Conservation (phyloP, 495 filamentous ascomycete genomes). For the Neurospora sp. region DNA sequence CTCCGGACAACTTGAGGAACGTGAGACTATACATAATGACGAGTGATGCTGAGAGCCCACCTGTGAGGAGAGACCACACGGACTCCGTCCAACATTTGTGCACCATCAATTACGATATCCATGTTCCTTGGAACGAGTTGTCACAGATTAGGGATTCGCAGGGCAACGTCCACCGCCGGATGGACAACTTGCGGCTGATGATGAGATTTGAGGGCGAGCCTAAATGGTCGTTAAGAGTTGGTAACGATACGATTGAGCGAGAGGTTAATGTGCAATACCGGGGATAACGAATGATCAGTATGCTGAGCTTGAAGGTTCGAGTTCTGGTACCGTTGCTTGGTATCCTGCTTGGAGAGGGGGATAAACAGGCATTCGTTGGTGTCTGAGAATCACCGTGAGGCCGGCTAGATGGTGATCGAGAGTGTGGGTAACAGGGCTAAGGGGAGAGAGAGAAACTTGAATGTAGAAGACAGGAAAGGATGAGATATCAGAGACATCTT, state of each 20-base stretch:
- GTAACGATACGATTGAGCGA: background rate
- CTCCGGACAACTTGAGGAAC: background rate
- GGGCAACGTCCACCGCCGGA: background rate
- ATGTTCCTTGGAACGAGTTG: background rate
- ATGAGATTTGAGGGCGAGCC: background rate
- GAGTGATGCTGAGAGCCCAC: background rate
- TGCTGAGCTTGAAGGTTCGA: background rate
- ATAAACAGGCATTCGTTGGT: background rate
- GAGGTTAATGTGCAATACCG: background rate
- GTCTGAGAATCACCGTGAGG: background rate
- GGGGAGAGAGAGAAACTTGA: background rate
- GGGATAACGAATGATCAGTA: background rate
- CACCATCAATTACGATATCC: background rate
- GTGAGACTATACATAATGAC: background rate
- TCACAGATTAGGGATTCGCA: background rate
- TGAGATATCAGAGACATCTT: background rate
- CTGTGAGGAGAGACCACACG: background rate
- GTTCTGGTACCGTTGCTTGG: no score
- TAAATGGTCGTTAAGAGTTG: background rate
- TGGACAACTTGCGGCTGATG: background rate
- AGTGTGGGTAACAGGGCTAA: background rate
- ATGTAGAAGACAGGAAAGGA: background rate
- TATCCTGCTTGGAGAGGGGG: no score
- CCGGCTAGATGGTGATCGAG: no score
- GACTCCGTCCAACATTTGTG: background rate